phyloP scores from a whole-genome alignment of 2,329 filamentous ascomycete species.

The Ophiostoma ulmi region DNA sequence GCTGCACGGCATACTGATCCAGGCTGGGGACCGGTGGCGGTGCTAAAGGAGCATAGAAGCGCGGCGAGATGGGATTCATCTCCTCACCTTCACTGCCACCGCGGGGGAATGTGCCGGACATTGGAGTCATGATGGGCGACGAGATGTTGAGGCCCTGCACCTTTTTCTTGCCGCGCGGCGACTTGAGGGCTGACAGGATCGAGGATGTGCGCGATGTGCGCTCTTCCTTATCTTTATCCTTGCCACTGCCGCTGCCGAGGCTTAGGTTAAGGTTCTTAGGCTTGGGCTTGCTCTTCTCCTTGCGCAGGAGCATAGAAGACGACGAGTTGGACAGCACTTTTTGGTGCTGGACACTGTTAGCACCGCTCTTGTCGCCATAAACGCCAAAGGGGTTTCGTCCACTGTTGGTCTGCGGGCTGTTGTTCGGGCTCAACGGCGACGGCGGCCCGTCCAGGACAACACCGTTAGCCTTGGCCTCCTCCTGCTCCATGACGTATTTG shows the following conservation, averaged over 20 bases:
- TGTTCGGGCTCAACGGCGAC: conserved; percentile 31
- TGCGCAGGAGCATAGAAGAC: conserved; percentile 39
- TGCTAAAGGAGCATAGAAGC: conserved; percentile 53
- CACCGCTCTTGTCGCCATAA: conserved; percentile 10
- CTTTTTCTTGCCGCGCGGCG: conserved; percentile 53
- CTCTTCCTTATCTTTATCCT: conserved; percentile 33
- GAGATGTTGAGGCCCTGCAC: conserved; percentile 54
- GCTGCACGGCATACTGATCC: conserved; percentile 35
- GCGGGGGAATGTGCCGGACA: conserved; percentile 54
- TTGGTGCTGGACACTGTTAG: conserved; percentile 18
- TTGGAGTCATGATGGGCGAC: conserved; percentile 60
- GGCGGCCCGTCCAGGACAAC: conserved; percentile 44
- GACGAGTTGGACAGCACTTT: conserved; percentile 29
- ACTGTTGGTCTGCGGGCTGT: conserved; percentile 9
- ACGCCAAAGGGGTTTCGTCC: conserved; percentile 22
- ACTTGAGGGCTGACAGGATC: conserved; percentile 56
- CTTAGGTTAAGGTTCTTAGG: conserved; percentile 48
- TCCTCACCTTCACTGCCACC: conserved; percentile 50
- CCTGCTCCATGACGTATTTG: conserved; percentile 85
- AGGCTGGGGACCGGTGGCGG: conserved; percentile 51
- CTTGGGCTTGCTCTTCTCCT: conserved; percentile 45
- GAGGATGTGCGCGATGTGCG: conserved; percentile 55
- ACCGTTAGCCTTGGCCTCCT: conserved; percentile 60
- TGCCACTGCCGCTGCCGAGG: neutral
- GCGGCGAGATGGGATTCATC: conserved; percentile 53